Evolutionary conservation across 257 asterid genomes (phyloP).

Genomic region (Cynanchum wilfordii): DNA sequence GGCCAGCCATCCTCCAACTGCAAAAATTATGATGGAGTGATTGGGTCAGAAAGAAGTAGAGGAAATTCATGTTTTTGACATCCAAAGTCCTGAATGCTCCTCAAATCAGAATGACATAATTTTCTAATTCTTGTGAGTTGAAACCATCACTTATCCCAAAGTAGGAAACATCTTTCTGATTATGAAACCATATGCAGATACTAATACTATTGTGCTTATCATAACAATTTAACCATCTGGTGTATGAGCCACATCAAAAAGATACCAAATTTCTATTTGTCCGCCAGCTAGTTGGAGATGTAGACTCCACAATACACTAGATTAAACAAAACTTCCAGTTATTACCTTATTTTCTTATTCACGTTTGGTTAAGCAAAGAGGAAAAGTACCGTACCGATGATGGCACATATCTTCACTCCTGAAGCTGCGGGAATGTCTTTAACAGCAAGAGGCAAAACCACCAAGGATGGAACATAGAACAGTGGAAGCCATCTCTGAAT

Average conservation of each 20-base stretch:
- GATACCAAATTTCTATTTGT: not conserved
- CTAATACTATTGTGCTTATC: not conserved
- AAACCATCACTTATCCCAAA: not conserved
- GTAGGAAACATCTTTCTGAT: not conserved
- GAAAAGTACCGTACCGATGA: conserved; percentile 44
- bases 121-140: not conserved
- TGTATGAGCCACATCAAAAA: not conserved
- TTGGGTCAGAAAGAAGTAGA: not conserved
- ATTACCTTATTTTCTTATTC: not conserved
- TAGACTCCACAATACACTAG: not conserved
- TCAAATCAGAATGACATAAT: not conserved
- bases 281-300: not conserved
- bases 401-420: conserved; percentile 66
- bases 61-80: not conserved
- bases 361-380: not conserved
- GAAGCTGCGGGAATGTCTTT: conserved; percentile 93
- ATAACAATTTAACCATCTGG: not conserved
- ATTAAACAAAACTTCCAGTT: not conserved
- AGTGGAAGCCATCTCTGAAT: conserved; percentile 97
- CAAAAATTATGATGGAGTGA: conserved; percentile 13
- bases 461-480: conserved; percentile 93
- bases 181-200: not conserved
- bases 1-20: conserved; percentile 95
- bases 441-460: conserved; percentile 85
- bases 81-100: not conserved